Evolutionary conservation across 2,329 filamentous ascomycete species (phyloP).

Genomic region (Pestalotiopsis sp.): DNA sequence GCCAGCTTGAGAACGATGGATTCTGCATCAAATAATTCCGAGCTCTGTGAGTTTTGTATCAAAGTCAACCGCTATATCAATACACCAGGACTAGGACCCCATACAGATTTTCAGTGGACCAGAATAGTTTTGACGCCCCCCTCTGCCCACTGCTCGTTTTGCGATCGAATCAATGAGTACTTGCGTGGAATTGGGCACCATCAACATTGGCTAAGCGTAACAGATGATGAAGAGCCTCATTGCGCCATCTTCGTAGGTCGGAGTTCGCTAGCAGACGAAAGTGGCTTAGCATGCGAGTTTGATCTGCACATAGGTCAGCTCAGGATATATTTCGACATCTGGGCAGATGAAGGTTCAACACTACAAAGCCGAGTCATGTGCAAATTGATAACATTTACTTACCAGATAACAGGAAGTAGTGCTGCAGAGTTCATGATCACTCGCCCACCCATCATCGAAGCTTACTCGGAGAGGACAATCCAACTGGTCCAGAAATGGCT

Average conservation of each 20-base stretch:
- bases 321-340: not conserved
- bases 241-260: not conserved
- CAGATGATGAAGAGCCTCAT: not conserved
- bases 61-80: not conserved
- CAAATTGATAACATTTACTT: not conserved
- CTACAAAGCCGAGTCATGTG: not conserved
- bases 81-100: not conserved
- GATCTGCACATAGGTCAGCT: not conserved
- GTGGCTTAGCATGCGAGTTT: not conserved
- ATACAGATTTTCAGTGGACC: not conserved
- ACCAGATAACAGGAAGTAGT: not conserved
- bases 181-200: not conserved
- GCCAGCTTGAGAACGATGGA: not conserved
- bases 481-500: not conserved
- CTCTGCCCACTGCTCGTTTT: not conserved
- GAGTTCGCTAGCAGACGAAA: not conserved
- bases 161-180: not conserved
- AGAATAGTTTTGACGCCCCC: not conserved
- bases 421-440: not conserved
- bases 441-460: not conserved
- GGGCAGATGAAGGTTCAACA: not conserved
- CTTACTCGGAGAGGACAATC: not conserved
- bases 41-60: not conserved
- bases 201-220: not conserved
- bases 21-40: not conserved